Percentiles rank a stretch among this genome's conserved stretches.
Evolutionary conservation across 306 rosid species (phyloP).

Genomic region (Gastrolobium bilobum): DNA sequence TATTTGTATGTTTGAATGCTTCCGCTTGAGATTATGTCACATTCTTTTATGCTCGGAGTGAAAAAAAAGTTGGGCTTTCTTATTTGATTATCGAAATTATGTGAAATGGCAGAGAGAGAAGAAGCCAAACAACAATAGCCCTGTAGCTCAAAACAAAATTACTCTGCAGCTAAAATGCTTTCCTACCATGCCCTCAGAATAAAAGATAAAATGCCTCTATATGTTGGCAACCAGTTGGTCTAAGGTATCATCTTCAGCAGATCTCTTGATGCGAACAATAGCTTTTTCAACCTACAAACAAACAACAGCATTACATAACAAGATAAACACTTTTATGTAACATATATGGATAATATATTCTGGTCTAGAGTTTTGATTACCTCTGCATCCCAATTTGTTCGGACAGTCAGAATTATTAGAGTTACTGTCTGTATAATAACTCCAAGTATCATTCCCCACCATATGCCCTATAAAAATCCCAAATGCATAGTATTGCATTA

Average conservation of each 20-base stretch:
- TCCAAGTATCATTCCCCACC: constrained; percentile 85
- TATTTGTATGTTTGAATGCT: too few relatives aligned
- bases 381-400: constrained; percentile 75
- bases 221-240: constrained; percentile 44
- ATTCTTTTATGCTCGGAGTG: background rate
- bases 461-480: constrained; percentile 64
- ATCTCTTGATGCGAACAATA: constrained; percentile 54
- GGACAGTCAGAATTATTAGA: constrained; percentile 65
- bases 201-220: constrained; percentile 26
- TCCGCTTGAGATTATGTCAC: background rate
- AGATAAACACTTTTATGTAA: background rate
- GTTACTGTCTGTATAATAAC: constrained; percentile 70
- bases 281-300: constrained; percentile 76
- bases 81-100: constrained; percentile 9
- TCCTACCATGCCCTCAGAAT: background rate
- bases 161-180: background rate
- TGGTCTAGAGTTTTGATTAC: constrained; percentile 40
- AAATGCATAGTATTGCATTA: background rate
- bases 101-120: background rate
- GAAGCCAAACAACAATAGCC: background rate
- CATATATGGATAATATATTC: background rate
- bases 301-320: constrained; percentile 39
- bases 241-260: constrained; percentile 57
- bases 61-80: background rate
- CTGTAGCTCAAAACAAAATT: background rate